Conservation (phyloP, 2,329 filamentous ascomycete species). For the Diaporthe citri region DNA sequence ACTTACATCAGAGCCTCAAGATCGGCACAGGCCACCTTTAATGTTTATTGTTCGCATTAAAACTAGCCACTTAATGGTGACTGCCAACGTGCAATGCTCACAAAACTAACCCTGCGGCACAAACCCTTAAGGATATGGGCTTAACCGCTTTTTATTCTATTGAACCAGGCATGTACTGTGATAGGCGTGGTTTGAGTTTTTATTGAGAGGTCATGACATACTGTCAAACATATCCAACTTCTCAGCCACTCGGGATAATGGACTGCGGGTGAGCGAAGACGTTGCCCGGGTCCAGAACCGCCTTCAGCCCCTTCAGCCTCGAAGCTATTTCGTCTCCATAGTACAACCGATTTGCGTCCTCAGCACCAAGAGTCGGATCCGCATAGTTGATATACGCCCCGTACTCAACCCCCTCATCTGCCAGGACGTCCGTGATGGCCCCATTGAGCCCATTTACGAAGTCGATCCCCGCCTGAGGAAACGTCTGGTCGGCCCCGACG, state of each 20-base stretch:
- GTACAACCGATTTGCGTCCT: slow-evolving; percentile 7
- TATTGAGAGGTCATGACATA: no score
- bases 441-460: neutral
- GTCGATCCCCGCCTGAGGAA: slow-evolving; percentile 43
- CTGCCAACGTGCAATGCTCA: no score
- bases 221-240: neutral
- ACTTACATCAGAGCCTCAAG: slow-evolving; percentile 6
- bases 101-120: no score
- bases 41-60: neutral
- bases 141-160: no score
- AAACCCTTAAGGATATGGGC: no score
- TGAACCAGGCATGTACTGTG: no score
- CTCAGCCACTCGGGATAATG: neutral
- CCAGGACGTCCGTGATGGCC: slow-evolving; percentile 4
- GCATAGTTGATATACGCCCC: slow-evolving; percentile 21
- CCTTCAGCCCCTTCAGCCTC: neutral
- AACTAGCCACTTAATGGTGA: no score
- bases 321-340: neutral
- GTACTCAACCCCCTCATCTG: neutral
- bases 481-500: neutral
- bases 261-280: slow-evolving; percentile 16
- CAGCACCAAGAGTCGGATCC: neutral
- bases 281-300: neutral
- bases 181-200: no score
- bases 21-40: neutral